Base-by-base conservation (phyloP, 345 rosid species). In the Arabidopsis suecica region DNA sequence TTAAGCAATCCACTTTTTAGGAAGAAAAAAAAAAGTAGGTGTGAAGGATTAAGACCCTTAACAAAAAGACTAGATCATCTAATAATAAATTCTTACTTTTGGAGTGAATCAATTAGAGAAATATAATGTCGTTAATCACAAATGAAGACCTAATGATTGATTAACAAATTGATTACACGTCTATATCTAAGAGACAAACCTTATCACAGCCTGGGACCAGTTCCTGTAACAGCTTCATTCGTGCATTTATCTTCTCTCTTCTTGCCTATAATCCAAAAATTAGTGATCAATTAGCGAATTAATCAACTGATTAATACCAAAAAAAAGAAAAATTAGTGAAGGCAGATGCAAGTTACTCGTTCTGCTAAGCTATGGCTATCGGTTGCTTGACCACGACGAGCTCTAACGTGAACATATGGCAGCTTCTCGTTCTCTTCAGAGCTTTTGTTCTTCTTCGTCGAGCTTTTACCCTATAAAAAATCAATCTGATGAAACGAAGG, bases 141-240 rank as follows among this genome's bases (percentile, higher is more conserved):
- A 57, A 83, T 81, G 75, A 73, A 62, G 67, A 83, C 65, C 73
- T 71, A 83, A 80, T 84, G 83, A 80, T 83, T 78, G 79, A 88
- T 80, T 83, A 77, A 76, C 56, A 60, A 56, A 71, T 48, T 80
- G 51, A 78, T 73, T 41, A 68, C 59, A 83, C 37, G 28, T 65
- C 22, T 11, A 47, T 33, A 36, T 63, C 75, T 14, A 4, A 54
- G 30, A 67, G 72, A 76, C 83, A 48, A 65, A 91, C 99, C 99
- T 96, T 87, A 75, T 80, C 87, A 83, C 93, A 88, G 32, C 93
- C 93, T 50, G 93, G 93, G 84, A 88, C 93, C 91, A 88, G 88
- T 67, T 88, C 93, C 13, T 88, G 93, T 56, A 88, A 82, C 9
- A 88, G 78, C 88, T 88, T 88, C 93, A 88, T 88, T 74, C 91